These are phyloP conservation scores for Croton setiger DNA, from an alignment of 441 rosid genomes.

Conservation along the genomic window DNA sequence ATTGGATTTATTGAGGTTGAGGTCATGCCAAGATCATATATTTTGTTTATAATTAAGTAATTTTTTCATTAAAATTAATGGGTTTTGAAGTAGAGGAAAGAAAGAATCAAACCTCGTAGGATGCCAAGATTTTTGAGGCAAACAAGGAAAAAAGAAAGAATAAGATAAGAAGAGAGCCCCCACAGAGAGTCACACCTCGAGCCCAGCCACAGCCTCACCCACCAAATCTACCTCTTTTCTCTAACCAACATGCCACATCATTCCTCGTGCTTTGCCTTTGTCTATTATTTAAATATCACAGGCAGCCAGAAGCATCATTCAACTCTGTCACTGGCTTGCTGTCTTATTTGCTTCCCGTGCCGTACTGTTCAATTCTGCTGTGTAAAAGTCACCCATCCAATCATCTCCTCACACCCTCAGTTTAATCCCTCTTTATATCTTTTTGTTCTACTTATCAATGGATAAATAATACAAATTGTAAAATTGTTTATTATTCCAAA, in stretches of 20 bases:
- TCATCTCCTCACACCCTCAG: constrained; percentile 21
- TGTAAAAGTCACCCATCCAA: constrained; percentile 20
- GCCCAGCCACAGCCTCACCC: constrained; percentile 26
- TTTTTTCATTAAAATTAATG: no score
- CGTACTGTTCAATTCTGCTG: constrained; percentile 27
- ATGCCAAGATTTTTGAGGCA: constrained; percentile 13
- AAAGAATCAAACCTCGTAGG: constrained; percentile 14
- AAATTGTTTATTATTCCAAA: no score
- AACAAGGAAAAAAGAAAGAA: constrained; percentile 8
- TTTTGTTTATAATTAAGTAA: no score
- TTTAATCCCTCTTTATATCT: no score
- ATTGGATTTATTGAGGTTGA: no score
- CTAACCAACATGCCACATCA: constrained; percentile 39
- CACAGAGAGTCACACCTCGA: constrained; percentile 25
- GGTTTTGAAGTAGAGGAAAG: no score
- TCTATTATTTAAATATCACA: not conserved
- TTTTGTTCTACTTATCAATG: no score
- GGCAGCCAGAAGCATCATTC: constrained; percentile 42
- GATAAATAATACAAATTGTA: no score
- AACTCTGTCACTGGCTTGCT: constrained; percentile 26
- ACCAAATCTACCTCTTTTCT: constrained; percentile 25
- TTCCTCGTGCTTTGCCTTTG: constrained; percentile 47
- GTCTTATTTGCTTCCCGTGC: constrained; percentile 28
- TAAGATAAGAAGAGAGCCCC: not conserved
- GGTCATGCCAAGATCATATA: no score